Conservation (phyloP, 441 rosid genomes). For the Populus tomentosa region DNA sequence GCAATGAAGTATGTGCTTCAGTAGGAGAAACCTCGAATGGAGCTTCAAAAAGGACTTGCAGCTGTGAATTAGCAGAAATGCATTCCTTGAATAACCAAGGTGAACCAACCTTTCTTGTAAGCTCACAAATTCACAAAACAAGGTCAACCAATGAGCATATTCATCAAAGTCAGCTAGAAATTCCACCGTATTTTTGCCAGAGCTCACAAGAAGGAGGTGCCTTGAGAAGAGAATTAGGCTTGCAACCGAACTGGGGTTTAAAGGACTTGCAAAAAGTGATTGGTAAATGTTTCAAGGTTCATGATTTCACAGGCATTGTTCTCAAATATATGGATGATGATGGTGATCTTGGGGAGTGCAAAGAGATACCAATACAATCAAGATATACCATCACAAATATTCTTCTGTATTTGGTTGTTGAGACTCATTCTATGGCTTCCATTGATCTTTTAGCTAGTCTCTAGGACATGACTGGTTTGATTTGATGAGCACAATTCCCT, state of each 20-base stretch:
- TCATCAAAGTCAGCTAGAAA: background rate
- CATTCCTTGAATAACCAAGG: conserved; percentile 36
- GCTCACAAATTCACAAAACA: conserved; percentile 64
- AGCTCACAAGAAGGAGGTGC: background rate
- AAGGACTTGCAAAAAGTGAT: conserved; percentile 31
- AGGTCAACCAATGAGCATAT: background rate
- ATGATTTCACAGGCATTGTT: conserved; percentile 38
- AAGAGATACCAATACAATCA: conserved; percentile 60
- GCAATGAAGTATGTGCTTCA: conserved; percentile 22
- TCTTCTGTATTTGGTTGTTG: background rate
- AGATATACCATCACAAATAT: conserved; percentile 48
- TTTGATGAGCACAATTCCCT: background rate
- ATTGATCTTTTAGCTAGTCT: background rate
- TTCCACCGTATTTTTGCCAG: conserved; percentile 12
- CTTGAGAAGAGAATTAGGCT: conserved; percentile 41
- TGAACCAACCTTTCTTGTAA: conserved; percentile 40
- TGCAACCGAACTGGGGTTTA: conserved; percentile 37
- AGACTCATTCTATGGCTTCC: background rate
- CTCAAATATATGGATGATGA: conserved; percentile 85
- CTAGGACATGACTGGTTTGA: background rate
- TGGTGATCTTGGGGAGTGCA: conserved; percentile 89
- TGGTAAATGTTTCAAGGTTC: conserved; percentile 47
- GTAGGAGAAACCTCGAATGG: conserved; percentile 31
- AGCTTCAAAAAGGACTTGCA: conserved; percentile 43
- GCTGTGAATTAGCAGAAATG: conserved; percentile 46